These are phyloP conservation scores for Entoloma clypeatum DNA, from an alignment of 1,284 basidiomycete genomes.

Conservation along the genomic window DNA sequence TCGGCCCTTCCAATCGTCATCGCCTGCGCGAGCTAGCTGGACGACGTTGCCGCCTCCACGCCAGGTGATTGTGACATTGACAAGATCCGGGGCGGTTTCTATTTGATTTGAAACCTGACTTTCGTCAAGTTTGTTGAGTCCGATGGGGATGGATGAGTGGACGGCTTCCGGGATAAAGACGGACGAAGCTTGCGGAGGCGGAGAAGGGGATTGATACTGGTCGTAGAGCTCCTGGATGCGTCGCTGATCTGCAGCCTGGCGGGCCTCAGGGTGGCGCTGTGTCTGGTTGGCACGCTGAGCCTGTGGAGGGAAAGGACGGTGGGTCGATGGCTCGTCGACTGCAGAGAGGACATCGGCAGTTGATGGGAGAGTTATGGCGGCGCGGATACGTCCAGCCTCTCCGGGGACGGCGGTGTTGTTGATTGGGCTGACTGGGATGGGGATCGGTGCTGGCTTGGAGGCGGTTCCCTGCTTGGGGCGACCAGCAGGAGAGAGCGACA, in stretches of 20 bases:
- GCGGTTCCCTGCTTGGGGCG: slow-evolving; percentile 30
- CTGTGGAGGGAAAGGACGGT: slow-evolving; percentile 16
- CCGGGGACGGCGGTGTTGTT: slow-evolving; percentile 18
- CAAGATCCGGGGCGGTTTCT: slow-evolving; percentile 34
- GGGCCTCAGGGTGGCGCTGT: slow-evolving; percentile 3
- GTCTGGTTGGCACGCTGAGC: slow-evolving; percentile 8
- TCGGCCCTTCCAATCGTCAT: slow-evolving; percentile 68
- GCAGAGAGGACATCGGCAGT: slow-evolving; percentile 25
- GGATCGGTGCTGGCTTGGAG: slow-evolving; percentile 44
- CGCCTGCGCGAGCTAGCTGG: slow-evolving; percentile 62
- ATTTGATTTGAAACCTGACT: slow-evolving; percentile 26
- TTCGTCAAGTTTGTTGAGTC: slow-evolving; percentile 37
- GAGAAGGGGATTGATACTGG: slow-evolving; percentile 20
- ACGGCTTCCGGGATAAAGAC: slow-evolving; percentile 54
- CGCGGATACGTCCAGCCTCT: slow-evolving; percentile 14
- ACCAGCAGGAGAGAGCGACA: slow-evolving; percentile 48
- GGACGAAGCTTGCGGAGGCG: slow-evolving; percentile 16
- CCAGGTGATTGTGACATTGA: slow-evolving; percentile 61
- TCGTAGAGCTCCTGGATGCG: slow-evolving; percentile 34
- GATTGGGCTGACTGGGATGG: slow-evolving; percentile 35
- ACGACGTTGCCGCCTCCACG: slow-evolving; percentile 58
- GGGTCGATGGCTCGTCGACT: slow-evolving; percentile 21
- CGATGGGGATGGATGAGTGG: slow-evolving; percentile 58
- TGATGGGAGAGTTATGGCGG: slow-evolving; percentile 20
- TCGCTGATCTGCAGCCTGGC: slow-evolving; percentile 23